phyloP scores from a whole-genome alignment of 129 eudicot species.

The Lactuca sativa region DNA sequence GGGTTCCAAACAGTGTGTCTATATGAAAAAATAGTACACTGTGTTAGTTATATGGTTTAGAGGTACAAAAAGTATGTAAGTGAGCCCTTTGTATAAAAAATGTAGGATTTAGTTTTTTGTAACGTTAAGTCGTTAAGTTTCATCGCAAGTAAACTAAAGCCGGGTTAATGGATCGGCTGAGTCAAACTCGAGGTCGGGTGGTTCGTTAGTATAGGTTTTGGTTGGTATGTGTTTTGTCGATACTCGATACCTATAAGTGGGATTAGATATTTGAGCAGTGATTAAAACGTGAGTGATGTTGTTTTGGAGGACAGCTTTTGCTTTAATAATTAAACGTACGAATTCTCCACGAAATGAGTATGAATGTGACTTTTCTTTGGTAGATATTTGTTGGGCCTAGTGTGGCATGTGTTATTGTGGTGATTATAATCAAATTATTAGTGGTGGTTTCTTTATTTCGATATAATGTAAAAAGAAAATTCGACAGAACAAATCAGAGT shows the following conservation, averaged over 20 bases:
- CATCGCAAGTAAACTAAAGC: neutral
- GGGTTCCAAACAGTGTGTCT: constrained; percentile 89
- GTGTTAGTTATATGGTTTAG: neutral
- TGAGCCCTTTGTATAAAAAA: constrained; percentile 1
- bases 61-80: constrained; percentile 7
- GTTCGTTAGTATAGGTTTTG: neutral
- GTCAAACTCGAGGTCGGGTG: neutral
- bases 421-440: neutral
- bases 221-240: constrained; percentile 2
- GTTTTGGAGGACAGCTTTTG: constrained; percentile 15
- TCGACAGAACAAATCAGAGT: too few species aligned
- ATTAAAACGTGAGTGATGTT: constrained; percentile 11
- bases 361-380: constrained; percentile 26
- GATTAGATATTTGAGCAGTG: constrained; percentile 20
- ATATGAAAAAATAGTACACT: constrained; percentile 23
- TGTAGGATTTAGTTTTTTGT: neutral
- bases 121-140: too few species aligned
- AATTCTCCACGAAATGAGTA: neutral
- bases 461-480: neutral
- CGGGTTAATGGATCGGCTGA: neutral
- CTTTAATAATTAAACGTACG: constrained; percentile 18
- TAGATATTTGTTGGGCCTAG: neutral
- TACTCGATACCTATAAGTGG: neutral
- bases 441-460: neutral
- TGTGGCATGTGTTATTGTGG: neutral